Conservation (phyloP, 345 rosid genomes). For the Ceriops tagal region DNA sequence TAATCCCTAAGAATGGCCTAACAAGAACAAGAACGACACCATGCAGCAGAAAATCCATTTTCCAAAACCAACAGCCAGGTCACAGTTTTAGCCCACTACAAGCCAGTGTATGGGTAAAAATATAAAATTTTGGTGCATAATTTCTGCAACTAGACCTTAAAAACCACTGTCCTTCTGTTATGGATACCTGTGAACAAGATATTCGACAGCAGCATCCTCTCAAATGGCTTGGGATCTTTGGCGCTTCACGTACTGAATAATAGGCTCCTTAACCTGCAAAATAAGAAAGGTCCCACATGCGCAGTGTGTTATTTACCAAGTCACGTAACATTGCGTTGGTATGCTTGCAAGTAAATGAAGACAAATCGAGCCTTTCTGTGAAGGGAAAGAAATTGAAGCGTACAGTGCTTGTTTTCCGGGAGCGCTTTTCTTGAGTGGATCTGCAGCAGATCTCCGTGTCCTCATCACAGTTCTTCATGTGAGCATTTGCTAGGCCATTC, state of each 20-base stretch:
- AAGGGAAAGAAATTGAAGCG: slow-evolving; percentile 5
- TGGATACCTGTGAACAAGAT: background rate
- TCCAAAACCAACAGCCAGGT: no score
- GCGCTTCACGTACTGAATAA: slow-evolving; percentile 68
- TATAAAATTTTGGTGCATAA: no score
- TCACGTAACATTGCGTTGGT: background rate
- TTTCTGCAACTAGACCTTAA: no score
- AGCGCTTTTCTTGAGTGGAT: slow-evolving; percentile 58
- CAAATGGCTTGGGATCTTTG: slow-evolving; percentile 62
- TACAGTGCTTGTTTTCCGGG: slow-evolving; percentile 88
- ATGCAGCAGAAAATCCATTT: no score
- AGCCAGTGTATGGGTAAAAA: no score
- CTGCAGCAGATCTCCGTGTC: slow-evolving; percentile 41
- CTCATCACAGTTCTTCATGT: slow-evolving; percentile 34
- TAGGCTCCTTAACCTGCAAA: slow-evolving; percentile 87
- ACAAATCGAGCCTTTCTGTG: no score
- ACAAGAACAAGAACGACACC: no score
- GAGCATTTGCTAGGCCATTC: slow-evolving; percentile 35
- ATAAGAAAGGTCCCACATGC: background rate
- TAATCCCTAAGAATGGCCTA: no score
- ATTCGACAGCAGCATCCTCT: background rate
- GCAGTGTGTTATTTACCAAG: background rate
- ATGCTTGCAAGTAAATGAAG: no score
- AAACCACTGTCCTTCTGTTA: background rate
- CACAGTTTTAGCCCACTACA: no score